A percentile compares a stretch with the other conserved stretches of the same genome.
These are phyloP conservation scores for Termitomyces sp. DNA, from an alignment of 768 basidiomycete genomes.

Conservation along the genomic window DNA sequence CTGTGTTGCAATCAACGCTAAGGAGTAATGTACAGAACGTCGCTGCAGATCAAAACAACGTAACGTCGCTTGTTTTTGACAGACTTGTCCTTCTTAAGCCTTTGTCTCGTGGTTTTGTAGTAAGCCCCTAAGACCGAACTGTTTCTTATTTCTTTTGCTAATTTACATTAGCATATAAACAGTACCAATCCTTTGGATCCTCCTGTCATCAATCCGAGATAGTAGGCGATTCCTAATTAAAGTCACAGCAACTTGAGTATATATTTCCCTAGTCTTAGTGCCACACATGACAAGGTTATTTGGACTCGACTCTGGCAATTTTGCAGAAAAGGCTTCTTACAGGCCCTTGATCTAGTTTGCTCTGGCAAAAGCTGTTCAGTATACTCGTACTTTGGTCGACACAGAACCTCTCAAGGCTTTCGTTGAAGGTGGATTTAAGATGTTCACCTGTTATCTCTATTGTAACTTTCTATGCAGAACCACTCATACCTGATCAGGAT, in stretches of 20 bases:
- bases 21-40: not conserved
- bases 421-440: slow-evolving; percentile 2
- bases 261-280: not conserved
- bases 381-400: slow-evolving; percentile 6
- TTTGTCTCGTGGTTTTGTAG: slow-evolving; percentile 12
- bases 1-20: not conserved
- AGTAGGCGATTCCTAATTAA: not conserved
- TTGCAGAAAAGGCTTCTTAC: not conserved
- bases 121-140: not conserved
- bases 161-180: slow-evolving; percentile 7
- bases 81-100: slow-evolving; percentile 9
- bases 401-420: slow-evolving; percentile 10
- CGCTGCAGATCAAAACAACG: slow-evolving; percentile 5
- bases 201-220: slow-evolving; percentile 9
- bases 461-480: not conserved
- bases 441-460: not conserved
- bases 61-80: slow-evolving; percentile 7
- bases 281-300: slow-evolving; percentile 10
- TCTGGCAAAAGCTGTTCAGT: slow-evolving; percentile 12
- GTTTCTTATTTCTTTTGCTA: not conserved
- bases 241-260: not conserved
- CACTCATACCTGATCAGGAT: not conserved
- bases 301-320: not conserved
- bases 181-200: slow-evolving; percentile 9
- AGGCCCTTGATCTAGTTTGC: slow-evolving; percentile 2